These are phyloP conservation scores for Leccinum fallax DNA, from an alignment of 1,284 basidiomycete species.

Conservation along the genomic window DNA sequence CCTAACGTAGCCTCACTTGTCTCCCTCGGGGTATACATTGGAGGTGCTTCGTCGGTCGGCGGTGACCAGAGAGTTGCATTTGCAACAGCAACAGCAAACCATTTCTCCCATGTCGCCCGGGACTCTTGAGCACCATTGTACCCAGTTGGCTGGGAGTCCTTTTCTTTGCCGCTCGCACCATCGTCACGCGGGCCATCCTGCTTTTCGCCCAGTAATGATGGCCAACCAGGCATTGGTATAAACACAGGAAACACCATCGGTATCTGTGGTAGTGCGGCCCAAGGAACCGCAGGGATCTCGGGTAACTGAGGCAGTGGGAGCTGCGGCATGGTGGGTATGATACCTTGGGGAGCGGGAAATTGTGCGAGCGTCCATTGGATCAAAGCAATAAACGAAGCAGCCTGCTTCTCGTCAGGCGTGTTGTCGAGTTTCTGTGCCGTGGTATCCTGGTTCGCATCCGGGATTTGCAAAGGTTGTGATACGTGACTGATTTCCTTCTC, in stretches of 20 bases:
- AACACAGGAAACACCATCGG: slow-evolving; percentile 80
- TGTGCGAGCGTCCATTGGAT: slow-evolving; percentile 76
- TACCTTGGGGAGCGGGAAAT: slow-evolving; percentile 58
- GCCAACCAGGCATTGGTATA: slow-evolving; percentile 70
- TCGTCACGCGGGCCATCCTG: slow-evolving; percentile 37
- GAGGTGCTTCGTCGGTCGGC: slow-evolving; percentile 59
- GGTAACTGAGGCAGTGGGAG: slow-evolving; percentile 56
- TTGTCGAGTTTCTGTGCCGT: slow-evolving; percentile 17
- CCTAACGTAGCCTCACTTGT: slow-evolving; percentile 26
- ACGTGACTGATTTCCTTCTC: slow-evolving; percentile 21
- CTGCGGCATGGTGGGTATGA: slow-evolving; percentile 59
- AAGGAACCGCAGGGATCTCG: slow-evolving; percentile 59
- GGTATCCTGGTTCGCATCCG: slow-evolving; percentile 28
- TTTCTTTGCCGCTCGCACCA: slow-evolving; percentile 33
- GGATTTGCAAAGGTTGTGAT: slow-evolving; percentile 14
- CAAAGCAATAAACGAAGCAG: slow-evolving; percentile 69
- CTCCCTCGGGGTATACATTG: slow-evolving; percentile 66
- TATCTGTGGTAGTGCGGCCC: slow-evolving; percentile 69
- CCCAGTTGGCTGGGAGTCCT: slow-evolving; percentile 38
- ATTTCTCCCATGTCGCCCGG: slow-evolving; percentile 73
- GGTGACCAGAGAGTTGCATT: slow-evolving; percentile 47
- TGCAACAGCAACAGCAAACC: slow-evolving; percentile 57
- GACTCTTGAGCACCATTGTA: slow-evolving; percentile 59
- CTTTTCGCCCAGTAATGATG: slow-evolving; percentile 58
- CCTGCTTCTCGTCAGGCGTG: slow-evolving; percentile 63